These are phyloP conservation scores for Linnemannia zychae DNA, from an alignment of 192 early-diverging fungal genomes.

Conservation along the genomic window DNA sequence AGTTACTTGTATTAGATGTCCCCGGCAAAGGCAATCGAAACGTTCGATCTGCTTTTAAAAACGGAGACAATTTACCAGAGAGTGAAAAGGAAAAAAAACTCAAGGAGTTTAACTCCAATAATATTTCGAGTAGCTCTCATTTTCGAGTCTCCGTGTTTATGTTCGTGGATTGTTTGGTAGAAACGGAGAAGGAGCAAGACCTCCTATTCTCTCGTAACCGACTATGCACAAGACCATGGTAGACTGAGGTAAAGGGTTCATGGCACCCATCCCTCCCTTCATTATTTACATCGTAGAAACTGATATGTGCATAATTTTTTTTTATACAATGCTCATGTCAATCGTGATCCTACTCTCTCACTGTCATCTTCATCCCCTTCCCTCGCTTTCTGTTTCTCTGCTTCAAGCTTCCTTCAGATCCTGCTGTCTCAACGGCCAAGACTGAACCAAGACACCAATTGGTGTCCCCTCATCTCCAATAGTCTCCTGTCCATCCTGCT, in stretches of 20 bases:
- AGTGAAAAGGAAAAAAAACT: neutral
- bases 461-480: constrained; percentile 25
- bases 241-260: too few relatives aligned
- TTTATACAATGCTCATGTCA: too few relatives aligned
- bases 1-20: too few relatives aligned
- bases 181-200: neutral
- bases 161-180: neutral
- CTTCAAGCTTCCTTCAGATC: neutral
- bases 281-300: too few relatives aligned
- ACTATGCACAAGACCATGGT: too few relatives aligned
- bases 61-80: neutral
- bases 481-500: constrained; percentile 19
- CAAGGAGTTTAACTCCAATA: neutral
- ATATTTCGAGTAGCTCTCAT: neutral
- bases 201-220: neutral
- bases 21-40: neutral
- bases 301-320: too few relatives aligned
- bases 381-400: neutral
- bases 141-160: neutral
- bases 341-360: neutral
- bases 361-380: neutral
- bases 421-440: constrained; percentile 1
- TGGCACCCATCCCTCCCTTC: too few relatives aligned
- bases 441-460: neutral
- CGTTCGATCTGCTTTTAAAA: neutral